Evolutionary conservation across 495 filamentous ascomycete genomes (phyloP).

Genomic region (Tuber microsphaerosporum): DNA sequence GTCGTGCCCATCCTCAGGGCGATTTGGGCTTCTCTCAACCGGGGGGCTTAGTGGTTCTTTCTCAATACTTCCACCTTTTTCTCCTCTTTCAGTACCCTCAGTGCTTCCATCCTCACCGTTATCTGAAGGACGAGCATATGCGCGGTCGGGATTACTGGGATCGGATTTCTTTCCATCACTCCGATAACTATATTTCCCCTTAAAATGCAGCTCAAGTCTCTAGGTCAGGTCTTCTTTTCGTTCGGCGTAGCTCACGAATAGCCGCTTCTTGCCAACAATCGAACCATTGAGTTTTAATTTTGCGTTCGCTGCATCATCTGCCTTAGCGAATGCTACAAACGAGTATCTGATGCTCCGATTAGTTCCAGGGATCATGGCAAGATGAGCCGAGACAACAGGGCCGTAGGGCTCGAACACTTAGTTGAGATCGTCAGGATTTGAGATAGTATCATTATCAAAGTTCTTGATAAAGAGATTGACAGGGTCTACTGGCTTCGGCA

Average conservation of each 20-base stretch:
- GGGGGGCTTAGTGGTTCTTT: not conserved
- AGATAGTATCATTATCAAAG: conserved; percentile 47
- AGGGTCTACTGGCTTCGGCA: conserved; percentile 35
- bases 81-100: not conserved
- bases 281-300: conserved; percentile 83
- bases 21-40: not conserved
- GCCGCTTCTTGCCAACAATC: conserved; percentile 38
- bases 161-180: not conserved
- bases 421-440: conserved; percentile 47
- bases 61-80: not conserved
- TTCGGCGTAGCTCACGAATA: conserved; percentile 41
- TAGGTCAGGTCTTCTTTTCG: conserved; percentile 41
- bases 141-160: not conserved
- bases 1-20: not conserved
- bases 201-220: conserved; percentile 27
- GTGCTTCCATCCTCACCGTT: not conserved
- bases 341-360: conserved; percentile 96
- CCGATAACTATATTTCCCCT: not conserved
- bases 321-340: conserved; percentile 91
- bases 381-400: conserved; percentile 89
- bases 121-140: not conserved
- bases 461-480: conserved; percentile 99
- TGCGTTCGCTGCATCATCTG: conserved; percentile 76
- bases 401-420: conserved; percentile 79
- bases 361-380: conserved; percentile 72